Base-by-base conservation (phyloP, 257 asterid genomes). In the Lithospermum erythrorhizon region DNA sequence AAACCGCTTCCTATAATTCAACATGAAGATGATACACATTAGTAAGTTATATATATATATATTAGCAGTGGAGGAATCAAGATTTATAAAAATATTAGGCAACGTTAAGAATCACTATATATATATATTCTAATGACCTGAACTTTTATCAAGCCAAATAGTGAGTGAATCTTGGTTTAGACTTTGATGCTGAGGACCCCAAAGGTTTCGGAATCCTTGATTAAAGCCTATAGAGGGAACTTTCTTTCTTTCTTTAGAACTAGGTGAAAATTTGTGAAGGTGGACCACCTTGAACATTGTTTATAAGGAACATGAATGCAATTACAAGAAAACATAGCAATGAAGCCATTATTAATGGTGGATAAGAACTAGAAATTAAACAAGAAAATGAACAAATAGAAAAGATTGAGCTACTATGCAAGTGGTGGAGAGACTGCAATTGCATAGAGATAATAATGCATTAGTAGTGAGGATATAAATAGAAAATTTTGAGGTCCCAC, bases 181-280 rank as follows among this genome's bases (percentile, higher is more conserved):
- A 6, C 75, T 78, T 72, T 90, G 97, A 57, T 90, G 86, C 64
- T 80, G 90, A 74, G 96, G 78, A 59, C 97, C 97, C 97, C 97
- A 90, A 23, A 78, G 93, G 45, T 76, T 87, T 32, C 69, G 68
- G 67, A 65, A 90, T 6, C 76, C 84, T 60, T 85, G 88, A 71
- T 55, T 49, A 77, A 90, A 90, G 53, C 80, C 86, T 70, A 73
- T 27, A 2, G 94, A 69, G 48, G 73, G 65, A 21, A 78, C 68
- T 49, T n/a, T n/a, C n/a, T n/a, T n/a, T n/a, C n/a, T n/a, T n/a
- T n/a, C n/a, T n/a, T 76, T 75, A 9, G 85, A 75, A 24, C 94
- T 83, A 27, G 96, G 97, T 66, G 72, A 78, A 77, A 76, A 87
- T 24, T 96, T 96, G 97, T 2, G 90, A 79, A 64, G 95, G 96